Percentiles rank a stretch among this genome's conserved stretches.
These are phyloP conservation scores for Fusarium nisikadoi DNA, from an alignment of 2,329 filamentous ascomycete species.

Conservation along the genomic window DNA sequence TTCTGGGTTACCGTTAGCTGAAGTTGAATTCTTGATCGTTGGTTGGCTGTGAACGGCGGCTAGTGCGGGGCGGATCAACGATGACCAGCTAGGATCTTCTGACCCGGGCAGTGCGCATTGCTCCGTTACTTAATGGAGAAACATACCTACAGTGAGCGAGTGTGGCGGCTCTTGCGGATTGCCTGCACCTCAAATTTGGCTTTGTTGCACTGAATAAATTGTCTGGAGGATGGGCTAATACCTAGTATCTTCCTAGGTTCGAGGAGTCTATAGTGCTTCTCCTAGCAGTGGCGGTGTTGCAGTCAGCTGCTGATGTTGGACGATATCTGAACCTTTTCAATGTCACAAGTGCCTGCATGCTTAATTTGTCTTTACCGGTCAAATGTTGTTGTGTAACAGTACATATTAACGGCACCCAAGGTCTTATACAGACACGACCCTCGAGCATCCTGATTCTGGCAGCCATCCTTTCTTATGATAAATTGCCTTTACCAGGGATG, in stretches of 20 bases:
- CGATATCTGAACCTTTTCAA: neutral
- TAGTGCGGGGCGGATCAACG: conserved; percentile 43
- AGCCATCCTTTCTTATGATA: neutral
- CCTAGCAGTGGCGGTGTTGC: neutral
- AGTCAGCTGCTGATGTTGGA: neutral
- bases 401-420: neutral
- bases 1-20: conserved; percentile 15
- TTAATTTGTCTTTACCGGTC: neutral
- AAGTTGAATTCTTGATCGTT: conserved; percentile 25
- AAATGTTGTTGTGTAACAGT: neutral
- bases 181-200: neutral
- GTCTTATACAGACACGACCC: neutral
- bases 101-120: neutral
- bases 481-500: neutral
- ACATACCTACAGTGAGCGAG: too few species aligned
- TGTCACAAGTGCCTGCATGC: neutral
- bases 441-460: neutral
- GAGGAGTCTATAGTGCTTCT: neutral
- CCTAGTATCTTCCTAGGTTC: neutral
- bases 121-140: neutral
- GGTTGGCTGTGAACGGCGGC: conserved; percentile 8
- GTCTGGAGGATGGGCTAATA: neutral
- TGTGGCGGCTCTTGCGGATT: neutral
- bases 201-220: neutral
- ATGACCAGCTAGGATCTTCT: conserved; percentile 38